These are phyloP conservation scores for Diplocarpon rosae DNA, from an alignment of 2,329 filamentous ascomycete genomes.

Conservation along the genomic window DNA sequence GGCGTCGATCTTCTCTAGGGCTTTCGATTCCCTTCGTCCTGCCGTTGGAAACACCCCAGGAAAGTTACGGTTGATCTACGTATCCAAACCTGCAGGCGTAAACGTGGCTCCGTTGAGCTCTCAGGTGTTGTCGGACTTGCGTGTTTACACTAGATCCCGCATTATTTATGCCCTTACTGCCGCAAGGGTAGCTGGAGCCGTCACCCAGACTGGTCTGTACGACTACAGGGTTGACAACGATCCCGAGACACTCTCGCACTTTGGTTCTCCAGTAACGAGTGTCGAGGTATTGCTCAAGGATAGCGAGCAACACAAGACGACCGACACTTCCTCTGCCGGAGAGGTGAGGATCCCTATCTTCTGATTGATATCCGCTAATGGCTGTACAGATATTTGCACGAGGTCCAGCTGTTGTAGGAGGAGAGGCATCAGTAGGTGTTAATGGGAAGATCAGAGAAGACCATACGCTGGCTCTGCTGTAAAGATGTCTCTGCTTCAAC, in stretches of 20 bases:
- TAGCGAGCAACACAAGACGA: slow-evolving; percentile 47
- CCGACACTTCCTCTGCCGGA: slow-evolving; percentile 49
- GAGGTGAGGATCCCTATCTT: slow-evolving; percentile 39
- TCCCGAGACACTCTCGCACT: slow-evolving; percentile 45
- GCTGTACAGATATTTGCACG: slow-evolving; percentile 51
- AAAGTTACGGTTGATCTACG: slow-evolving; percentile 71
- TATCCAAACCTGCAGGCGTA: slow-evolving; percentile 60
- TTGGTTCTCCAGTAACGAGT: slow-evolving; percentile 70
- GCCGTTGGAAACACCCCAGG: slow-evolving; percentile 51
- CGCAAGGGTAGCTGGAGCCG: slow-evolving; percentile 73
- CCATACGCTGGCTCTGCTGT: slow-evolving; percentile 51
- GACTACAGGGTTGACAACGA: slow-evolving; percentile 59
- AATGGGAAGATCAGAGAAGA: slow-evolving; percentile 58
- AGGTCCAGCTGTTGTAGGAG: slow-evolving; percentile 63
- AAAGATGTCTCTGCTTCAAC: not conserved
- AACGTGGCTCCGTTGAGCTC: slow-evolving; percentile 55
- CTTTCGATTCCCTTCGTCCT: slow-evolving; percentile 49
- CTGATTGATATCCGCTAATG: slow-evolving; percentile 6
- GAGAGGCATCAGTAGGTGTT: slow-evolving; percentile 51
- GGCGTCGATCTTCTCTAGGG: slow-evolving; percentile 48
- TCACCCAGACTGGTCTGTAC: slow-evolving; percentile 78
- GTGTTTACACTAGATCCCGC: slow-evolving; percentile 68
- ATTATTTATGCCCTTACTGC: slow-evolving; percentile 79
- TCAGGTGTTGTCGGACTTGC: slow-evolving; percentile 64
- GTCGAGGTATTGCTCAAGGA: slow-evolving; percentile 69